phyloP scores from a whole-genome alignment of 1,284 basidiomycete species.

The Marasmius oreades region DNA sequence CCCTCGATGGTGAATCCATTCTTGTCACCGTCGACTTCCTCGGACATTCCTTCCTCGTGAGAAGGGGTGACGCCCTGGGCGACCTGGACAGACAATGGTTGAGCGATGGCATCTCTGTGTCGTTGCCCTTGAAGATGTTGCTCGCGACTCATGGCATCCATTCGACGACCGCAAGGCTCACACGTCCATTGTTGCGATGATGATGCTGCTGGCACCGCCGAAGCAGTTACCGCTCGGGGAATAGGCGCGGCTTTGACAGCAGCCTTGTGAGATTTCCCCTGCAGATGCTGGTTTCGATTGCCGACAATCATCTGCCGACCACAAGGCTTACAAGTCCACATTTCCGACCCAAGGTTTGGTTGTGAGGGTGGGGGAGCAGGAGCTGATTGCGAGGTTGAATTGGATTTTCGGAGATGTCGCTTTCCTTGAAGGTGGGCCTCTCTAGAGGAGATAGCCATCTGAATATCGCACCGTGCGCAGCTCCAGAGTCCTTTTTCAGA shows the following conservation, averaged over 20 bases:
- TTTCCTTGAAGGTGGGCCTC: conserved; percentile 23
- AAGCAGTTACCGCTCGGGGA: neutral
- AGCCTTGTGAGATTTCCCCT: neutral
- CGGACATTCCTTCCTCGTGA: too few relatives aligned
- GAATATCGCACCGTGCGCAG: conserved; percentile 36
- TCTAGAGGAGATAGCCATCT: conserved; percentile 28
- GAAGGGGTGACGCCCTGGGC: too few relatives aligned
- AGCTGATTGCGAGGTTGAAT: conserved; percentile 26
- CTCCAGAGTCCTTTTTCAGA: conserved; percentile 19
- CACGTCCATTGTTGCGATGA: neutral
- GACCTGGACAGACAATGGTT: too few relatives aligned
- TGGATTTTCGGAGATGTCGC: conserved; percentile 32
- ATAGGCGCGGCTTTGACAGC: neutral
- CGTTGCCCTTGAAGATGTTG: neutral
- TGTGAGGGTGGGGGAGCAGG: neutral
- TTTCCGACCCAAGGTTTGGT: conserved; percentile 23
- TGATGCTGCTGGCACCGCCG: neutral
- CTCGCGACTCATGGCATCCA: neutral
- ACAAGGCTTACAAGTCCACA: neutral
- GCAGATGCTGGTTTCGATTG: conserved; percentile 6
- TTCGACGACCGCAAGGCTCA: neutral
- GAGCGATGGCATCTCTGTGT: neutral
- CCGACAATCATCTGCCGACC: neutral
- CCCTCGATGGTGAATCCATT: conserved; percentile 25
- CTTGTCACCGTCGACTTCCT: conserved; percentile 28